Evolutionary conservation across 805 yeast genomes (phyloP).

Genomic region (Saturnispora ahearnii): DNA sequence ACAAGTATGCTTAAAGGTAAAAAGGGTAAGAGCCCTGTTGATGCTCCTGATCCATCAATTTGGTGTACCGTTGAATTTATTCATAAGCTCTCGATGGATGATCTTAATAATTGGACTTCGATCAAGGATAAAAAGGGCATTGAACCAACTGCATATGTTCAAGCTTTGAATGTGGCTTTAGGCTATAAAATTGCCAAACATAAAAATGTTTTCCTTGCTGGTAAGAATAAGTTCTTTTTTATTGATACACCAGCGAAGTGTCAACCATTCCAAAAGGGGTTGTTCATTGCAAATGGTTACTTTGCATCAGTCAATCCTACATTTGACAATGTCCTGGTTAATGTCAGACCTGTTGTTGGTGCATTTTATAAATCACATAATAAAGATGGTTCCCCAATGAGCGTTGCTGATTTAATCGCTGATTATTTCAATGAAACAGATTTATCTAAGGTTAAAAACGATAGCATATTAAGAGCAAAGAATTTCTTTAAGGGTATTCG

Average conservation of each 20-base stretch:
- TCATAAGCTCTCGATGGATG: conserved; percentile 18
- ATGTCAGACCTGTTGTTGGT: conserved; percentile 24
- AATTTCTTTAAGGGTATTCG: conserved; percentile 19
- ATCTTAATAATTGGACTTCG: conserved; percentile 15
- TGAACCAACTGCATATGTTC: conserved; percentile 19
- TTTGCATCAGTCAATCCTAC: conserved; percentile 25
- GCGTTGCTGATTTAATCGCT: conserved; percentile 20
- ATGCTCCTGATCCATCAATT: conserved; percentile 10
- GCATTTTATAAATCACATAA: conserved; percentile 23
- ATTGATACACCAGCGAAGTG: conserved; percentile 19
- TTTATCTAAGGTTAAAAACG: conserved; percentile 9
- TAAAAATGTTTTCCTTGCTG: conserved; percentile 18
- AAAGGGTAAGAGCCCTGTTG: conserved; percentile 3
- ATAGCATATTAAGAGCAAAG: conserved; percentile 10
- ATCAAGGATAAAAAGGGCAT: conserved; percentile 15
- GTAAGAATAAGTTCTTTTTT: conserved; percentile 19
- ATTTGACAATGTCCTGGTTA: conserved; percentile 21
- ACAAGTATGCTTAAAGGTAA: conserved; percentile 8
- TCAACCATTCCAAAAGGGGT: conserved; percentile 21
- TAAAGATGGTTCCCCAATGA: conserved; percentile 19
- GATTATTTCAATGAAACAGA: conserved; percentile 18
- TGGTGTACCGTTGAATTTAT: conserved; percentile 18
- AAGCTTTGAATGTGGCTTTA: conserved; percentile 18
- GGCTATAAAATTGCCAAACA: conserved; percentile 19
- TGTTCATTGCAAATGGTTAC: conserved; percentile 24